Evolutionary conservation across 2,329 filamentous ascomycete genomes (phyloP), one percentile per base, ranked within the genome.

Genomic region (Aspergillus melleus): DNA sequence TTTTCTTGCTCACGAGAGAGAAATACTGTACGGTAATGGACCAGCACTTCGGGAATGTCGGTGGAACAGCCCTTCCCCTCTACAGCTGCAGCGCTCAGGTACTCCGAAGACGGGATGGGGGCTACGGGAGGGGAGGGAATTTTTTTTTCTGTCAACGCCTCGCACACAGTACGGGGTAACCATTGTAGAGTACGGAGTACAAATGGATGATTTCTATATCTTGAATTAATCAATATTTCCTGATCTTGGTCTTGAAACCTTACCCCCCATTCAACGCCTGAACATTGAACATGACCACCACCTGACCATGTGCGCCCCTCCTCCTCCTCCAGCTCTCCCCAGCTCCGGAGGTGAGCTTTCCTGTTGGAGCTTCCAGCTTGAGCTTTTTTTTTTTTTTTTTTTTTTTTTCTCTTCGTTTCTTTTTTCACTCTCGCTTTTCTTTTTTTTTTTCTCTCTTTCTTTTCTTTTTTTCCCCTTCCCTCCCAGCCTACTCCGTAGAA

Each of bases 291-390:
- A 57, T 12, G 42, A 46, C 42, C 42, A 20, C 42, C 42, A 46
- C 42, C 42, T 39, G 44, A 49, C 59, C 61, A 60, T 60, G 58
- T 64, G 60, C 58, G 49, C 59, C 1, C 4, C 6, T 57, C 8
- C 58, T 32, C 36, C 53, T 30, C 32, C 46, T 46, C 54, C 59
- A 66, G 64, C 64, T 64, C 60, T 63, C 62, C 62, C 64, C 64
- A 63, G 62, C 60, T 64, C 58, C 52, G 1, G 10, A 55, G 10
- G 20, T 59, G 64, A 64, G 64, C 60, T 63, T 61, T 58, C 58
- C 64, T 64, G 61, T 57, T 54, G 47, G 61, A 66, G 64, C 64
- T 66, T 8, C 56, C 52, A 66, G 61, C 60, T 65, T 44, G 52
- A 61, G 59, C 59, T 61, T 55, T 55, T 57, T 54, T 54, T 49